Conservation (phyloP, 306 rosid species). For the Vigna angularis region DNA sequence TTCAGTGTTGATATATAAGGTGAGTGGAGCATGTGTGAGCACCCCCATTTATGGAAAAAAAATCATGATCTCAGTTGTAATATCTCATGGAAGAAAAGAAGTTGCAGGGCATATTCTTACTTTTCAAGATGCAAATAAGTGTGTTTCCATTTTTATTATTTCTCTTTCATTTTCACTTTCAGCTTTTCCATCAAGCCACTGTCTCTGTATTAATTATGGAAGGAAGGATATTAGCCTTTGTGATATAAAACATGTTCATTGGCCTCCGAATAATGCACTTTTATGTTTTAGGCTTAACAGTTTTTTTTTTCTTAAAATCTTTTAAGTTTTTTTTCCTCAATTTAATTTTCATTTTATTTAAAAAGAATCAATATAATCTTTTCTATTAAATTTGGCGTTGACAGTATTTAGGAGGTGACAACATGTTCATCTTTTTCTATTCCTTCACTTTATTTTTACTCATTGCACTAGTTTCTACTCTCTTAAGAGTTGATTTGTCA, state of each 20-base stretch:
- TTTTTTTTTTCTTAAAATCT: too few species aligned
- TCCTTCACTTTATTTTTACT: too few species aligned
- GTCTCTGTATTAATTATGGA: constrained; percentile 2
- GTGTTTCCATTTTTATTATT: constrained; percentile 16
- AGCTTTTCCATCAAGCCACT: constrained; percentile 8
- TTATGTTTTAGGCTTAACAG: too few species aligned
- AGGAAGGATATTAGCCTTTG: constrained; percentile 32
- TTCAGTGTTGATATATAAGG: constrained; percentile 20
- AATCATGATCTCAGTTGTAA: constrained; percentile 35
- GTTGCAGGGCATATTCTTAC: constrained; percentile 9
- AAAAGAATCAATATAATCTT: too few species aligned
- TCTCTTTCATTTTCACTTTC: constrained; percentile 25
- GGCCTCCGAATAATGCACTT: too few species aligned
- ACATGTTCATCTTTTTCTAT: too few species aligned
- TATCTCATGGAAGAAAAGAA: constrained; percentile 30
- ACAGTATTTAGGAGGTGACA: too few species aligned
- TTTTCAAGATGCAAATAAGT: constrained; percentile 38
- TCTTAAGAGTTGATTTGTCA: too few species aligned
- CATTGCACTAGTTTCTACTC: too few species aligned
- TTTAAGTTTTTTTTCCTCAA: too few species aligned
- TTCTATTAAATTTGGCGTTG: too few species aligned
- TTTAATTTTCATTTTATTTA: too few species aligned
- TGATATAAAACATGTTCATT: background rate
- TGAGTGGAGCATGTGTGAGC: constrained; percentile 45
- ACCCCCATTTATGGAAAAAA: constrained; percentile 38